Conservation (phyloP, 1,139 yeast species). For the Magnusiomyces tetraspermus region DNA sequence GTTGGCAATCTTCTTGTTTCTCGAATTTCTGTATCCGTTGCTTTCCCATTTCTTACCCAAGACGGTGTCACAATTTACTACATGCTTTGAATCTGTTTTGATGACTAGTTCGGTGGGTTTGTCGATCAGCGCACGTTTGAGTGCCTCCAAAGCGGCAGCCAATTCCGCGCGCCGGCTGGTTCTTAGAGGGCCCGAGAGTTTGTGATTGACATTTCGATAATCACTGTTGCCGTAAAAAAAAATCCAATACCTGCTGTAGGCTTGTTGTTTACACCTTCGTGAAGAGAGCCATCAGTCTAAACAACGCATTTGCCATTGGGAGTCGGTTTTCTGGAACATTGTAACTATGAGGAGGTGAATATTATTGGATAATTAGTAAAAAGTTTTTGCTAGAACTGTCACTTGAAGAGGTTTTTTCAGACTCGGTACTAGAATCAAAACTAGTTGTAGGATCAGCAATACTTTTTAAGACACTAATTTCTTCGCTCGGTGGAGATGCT, state of each 20-base stretch:
- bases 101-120: slow-evolving; percentile 22
- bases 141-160: slow-evolving; percentile 51
- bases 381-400: no score
- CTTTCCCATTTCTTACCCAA: slow-evolving; percentile 48
- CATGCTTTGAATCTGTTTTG: slow-evolving; percentile 50
- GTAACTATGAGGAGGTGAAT: no score
- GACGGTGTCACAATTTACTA: slow-evolving; percentile 39
- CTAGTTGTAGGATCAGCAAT: no score
- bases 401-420: no score
- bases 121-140: slow-evolving; percentile 20
- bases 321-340: no score
- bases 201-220: slow-evolving; percentile 44
- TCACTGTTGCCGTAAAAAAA: slow-evolving; percentile 56
- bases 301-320: no score
- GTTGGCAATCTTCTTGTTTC: slow-evolving; percentile 31
- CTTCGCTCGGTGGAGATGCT: no score
- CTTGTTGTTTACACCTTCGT: slow-evolving; percentile 41
- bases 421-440: no score
- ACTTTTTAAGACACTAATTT: no score
- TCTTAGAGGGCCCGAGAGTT: slow-evolving; percentile 40
- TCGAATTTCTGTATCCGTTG: slow-evolving; percentile 44
- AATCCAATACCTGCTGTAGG: slow-evolving; percentile 62
- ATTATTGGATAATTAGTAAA: no score
- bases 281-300: slow-evolving; percentile 67
- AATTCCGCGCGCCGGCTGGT: slow-evolving; percentile 83